Percentiles rank a stretch among this genome's conserved stretches.
phyloP scores from a whole-genome alignment of 176 grass and related monocot genomes.

The Neostapfia colusana region DNA sequence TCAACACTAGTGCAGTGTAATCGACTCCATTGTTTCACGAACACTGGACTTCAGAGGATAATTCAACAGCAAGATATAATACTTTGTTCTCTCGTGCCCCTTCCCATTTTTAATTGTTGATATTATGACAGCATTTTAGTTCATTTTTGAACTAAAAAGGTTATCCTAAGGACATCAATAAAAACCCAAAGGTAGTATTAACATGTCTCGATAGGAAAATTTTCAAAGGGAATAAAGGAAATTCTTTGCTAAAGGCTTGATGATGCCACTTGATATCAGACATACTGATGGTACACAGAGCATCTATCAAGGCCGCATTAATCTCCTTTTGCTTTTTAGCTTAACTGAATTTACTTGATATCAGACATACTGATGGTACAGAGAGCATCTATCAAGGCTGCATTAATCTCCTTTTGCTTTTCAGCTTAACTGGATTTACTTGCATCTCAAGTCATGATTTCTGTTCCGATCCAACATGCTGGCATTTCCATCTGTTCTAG shows the following conservation, averaged over 20 bases:
- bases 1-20: background rate
- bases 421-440: background rate
- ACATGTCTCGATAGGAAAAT: background rate
- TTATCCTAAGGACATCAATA: too few species aligned
- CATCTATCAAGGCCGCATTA: background rate
- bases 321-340: conserved; percentile 1
- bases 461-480: background rate
- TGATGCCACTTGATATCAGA: background rate
- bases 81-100: background rate
- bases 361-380: too few species aligned
- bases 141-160: too few species aligned
- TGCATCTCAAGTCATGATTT: conserved; percentile 12
- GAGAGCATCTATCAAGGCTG: background rate
- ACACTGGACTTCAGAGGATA: background rate
- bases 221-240: background rate
- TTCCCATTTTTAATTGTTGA: too few species aligned
- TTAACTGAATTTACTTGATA: background rate
- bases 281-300: background rate
- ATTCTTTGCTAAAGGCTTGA: background rate
- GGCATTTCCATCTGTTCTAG: background rate
- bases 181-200: too few species aligned
- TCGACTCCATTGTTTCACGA: background rate
- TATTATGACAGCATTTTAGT: too few species aligned
- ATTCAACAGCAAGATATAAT: background rate
- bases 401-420: background rate